Evolutionary conservation across 2,329 filamentous ascomycete species (phyloP).

Genomic region (Neurospora crassa): DNA sequence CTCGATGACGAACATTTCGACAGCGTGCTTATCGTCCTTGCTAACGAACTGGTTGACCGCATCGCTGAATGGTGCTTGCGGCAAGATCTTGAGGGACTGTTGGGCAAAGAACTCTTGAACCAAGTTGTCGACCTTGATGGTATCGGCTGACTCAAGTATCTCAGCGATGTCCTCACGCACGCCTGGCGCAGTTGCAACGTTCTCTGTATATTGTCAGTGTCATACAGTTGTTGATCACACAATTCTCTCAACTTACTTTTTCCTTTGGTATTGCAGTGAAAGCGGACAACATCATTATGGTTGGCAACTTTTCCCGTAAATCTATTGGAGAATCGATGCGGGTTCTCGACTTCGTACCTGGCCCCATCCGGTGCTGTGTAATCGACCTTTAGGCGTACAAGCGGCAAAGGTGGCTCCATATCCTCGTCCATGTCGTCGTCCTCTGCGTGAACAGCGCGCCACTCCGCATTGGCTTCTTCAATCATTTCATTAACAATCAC

Average conservation of each 20-base stretch:
- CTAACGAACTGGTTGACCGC: slow-evolving; percentile 88
- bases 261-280: slow-evolving; percentile 72
- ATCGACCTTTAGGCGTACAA: slow-evolving; percentile 86
- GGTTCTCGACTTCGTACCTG: slow-evolving; percentile 85
- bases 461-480: slow-evolving; percentile 69
- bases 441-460: slow-evolving; percentile 63
- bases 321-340: slow-evolving; percentile 88
- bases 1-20: slow-evolving; percentile 71
- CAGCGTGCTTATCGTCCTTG: slow-evolving; percentile 89
- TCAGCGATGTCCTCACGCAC: slow-evolving; percentile 52
- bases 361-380: slow-evolving; percentile 78
- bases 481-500: slow-evolving; percentile 79
- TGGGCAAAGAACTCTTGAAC: slow-evolving; percentile 80
- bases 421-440: slow-evolving; percentile 48
- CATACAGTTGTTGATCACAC: slow-evolving; percentile 8
- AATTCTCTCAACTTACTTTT: slow-evolving; percentile 28
- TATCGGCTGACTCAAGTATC: slow-evolving; percentile 55
- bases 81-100: slow-evolving; percentile 85
- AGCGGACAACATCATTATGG: slow-evolving; percentile 85
- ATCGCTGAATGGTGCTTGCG: slow-evolving; percentile 85
- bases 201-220: slow-evolving; percentile 5
- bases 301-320: slow-evolving; percentile 91
- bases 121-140: slow-evolving; percentile 77
- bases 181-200: slow-evolving; percentile 38
- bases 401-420: slow-evolving; percentile 60